These are phyloP conservation scores for Termitomyces sp. DNA, from an alignment of 768 basidiomycete species.

Conservation along the genomic window DNA sequence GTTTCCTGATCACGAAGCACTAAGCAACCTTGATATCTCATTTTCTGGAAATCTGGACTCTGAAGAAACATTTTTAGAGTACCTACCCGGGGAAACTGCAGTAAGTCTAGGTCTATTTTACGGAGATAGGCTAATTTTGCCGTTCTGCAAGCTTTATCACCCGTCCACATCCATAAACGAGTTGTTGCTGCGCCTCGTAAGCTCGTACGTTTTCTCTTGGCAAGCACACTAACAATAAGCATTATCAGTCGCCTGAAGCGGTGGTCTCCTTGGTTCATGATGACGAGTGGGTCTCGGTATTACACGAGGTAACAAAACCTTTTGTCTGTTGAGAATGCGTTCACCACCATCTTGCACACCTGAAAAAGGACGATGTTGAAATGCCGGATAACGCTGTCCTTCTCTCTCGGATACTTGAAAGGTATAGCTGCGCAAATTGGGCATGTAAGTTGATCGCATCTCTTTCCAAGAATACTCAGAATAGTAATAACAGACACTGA, in stretches of 20 bases:
- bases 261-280: constrained; percentile 14
- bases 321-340: background rate
- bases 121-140: background rate
- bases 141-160: constrained; percentile 10
- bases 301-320: constrained; percentile 8
- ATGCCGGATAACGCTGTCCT: constrained; percentile 1
- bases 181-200: constrained; percentile 10
- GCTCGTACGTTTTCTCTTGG: background rate
- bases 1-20: background rate
- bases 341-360: background rate
- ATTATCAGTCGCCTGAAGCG: constrained; percentile 7
- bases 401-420: constrained; percentile 4
- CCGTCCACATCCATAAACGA: constrained; percentile 14
- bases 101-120: background rate
- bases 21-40: background rate
- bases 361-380: background rate
- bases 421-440: background rate
- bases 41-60: background rate
- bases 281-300: constrained; percentile 13
- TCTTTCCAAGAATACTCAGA: background rate
- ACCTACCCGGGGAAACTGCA: background rate
- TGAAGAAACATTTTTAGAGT: background rate
- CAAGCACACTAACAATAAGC: background rate
- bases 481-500: background rate
- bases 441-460: background rate